Base-by-base conservation (phyloP, 495 filamentous ascomycete species). In the Neurospora discreta region DNA sequence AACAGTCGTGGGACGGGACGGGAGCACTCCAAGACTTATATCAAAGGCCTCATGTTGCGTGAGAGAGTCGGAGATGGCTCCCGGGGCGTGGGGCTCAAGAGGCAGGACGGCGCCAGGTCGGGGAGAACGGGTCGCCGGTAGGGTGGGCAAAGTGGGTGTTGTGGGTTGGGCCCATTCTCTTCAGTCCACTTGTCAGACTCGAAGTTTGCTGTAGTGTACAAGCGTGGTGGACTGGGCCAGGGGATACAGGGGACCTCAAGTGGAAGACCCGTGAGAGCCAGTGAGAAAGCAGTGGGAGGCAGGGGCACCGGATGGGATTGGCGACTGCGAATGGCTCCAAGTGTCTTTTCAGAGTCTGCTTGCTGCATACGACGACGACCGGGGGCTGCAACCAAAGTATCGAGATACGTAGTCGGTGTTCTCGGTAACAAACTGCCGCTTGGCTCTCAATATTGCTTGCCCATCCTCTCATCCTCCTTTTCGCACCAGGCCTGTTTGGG, bases 401-500 rank as follows among this genome's bases (percentile, higher is more conserved):
- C 52, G 23, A 18, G 52, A 65, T 65, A 65, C 52, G 52, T 65
- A 33, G 52, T 65, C 52, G 52, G 52, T 65, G 52, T 65, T 65
- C 26, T 65, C 52, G 52, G 52, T 33, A 65, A 65, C 52, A 65
- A 65, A 65, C 52, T 33, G 52, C 52, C 52, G 52, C 52, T 65
- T 65, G 52, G 52, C 52, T 65, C 52, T 8, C 11, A 15, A 30
- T 58, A 13, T 60, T 30, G 52, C 52, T 60, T 23, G 5, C 46
- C 11, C 46, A 58, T 58, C 10, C 9, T 58, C 46, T 60, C 52
- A 33, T 33, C 52, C 52, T 65, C 52, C 15, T 18, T 33, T 65
- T 65, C 26, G 52, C 33, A 30, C 18, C 39, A 70, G 69, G 69
- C 39, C 52, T 65, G 52, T 74, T 81, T 79, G 80, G 80, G 80